Evolutionary conservation across 352 stramenopile genomes (phyloP).

Genomic region (Globisporangium recalcitrans): DNA sequence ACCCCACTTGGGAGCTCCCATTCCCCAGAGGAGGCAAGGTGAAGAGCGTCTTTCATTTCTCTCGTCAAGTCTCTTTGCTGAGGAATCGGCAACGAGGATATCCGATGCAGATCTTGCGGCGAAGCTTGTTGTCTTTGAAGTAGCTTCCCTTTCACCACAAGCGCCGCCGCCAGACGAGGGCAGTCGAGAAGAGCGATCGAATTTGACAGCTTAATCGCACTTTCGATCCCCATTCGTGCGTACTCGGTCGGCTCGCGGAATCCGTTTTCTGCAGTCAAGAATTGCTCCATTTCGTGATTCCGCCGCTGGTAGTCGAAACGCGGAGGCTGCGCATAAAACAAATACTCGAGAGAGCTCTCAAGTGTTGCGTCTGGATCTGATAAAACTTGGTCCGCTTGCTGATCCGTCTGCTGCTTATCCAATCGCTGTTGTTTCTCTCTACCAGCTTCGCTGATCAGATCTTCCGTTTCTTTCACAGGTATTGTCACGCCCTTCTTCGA

Average conservation of each 20-base stretch:
- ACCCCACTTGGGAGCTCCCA: conserved; percentile 45
- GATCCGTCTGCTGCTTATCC: not conserved
- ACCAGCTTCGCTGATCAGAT: conserved; percentile 4
- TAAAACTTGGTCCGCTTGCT: not conserved
- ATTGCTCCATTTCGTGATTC: conserved; percentile 42
- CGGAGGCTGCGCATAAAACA: conserved; percentile 68
- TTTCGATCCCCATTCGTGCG: conserved; percentile 38
- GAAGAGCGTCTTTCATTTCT: conserved; percentile 39
- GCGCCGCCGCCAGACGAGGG: conserved; percentile 23
- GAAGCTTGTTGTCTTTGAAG: conserved; percentile 20
- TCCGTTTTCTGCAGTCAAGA: conserved; percentile 59
- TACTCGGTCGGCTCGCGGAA: conserved; percentile 57
- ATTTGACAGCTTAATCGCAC: conserved; percentile 70
- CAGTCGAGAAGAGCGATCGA: conserved; percentile 60
- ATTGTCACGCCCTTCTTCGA: conserved; percentile 76
- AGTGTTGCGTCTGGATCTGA: conserved; percentile 27
- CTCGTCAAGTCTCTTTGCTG: conserved; percentile 23
- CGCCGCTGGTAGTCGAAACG: conserved; percentile 34
- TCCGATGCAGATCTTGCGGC: conserved; percentile 12
- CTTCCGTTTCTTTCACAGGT: conserved; percentile 22
- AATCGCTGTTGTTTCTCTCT: not conserved
- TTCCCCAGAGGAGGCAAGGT: conserved; percentile 30
- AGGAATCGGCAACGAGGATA: conserved; percentile 18
- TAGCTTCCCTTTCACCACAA: conserved; percentile 20
- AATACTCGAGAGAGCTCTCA: conserved; percentile 70